Evolutionary conservation across 768 basidiomycete species (phyloP).

Genomic region (Xanthoconium purpureum): DNA sequence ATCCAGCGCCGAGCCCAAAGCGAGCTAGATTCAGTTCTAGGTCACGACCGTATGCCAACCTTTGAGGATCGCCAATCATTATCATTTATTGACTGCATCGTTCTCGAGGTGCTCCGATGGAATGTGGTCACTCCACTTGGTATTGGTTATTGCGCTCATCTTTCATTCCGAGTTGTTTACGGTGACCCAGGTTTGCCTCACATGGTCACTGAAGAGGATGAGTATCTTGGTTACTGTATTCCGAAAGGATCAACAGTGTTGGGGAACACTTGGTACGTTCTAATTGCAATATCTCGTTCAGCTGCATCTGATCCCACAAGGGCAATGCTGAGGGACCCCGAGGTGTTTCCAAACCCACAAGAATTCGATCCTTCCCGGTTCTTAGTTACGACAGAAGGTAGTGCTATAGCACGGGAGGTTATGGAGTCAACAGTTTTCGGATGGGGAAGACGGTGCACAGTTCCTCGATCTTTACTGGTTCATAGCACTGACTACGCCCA

Average conservation of each 20-base stretch:
- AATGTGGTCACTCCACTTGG: conserved; percentile 12
- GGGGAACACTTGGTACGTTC: background rate
- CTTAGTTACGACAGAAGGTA: background rate
- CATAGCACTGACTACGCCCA: background rate
- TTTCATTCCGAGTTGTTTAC: background rate
- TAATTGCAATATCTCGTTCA: conserved; percentile 1
- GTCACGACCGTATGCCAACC: conserved; percentile 6
- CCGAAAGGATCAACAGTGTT: background rate
- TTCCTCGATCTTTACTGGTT: background rate
- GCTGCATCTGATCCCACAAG: conserved; percentile 2
- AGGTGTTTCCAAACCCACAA: conserved; percentile 19
- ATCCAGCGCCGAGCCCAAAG: conserved; percentile 12
- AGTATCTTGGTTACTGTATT: conserved; percentile 24
- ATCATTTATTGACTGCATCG: conserved; percentile 13
- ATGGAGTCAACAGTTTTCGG: background rate
- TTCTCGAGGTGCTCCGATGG: conserved; percentile 12
- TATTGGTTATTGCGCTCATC: background rate
- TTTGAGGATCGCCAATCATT: conserved; percentile 14
- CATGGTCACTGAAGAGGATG: conserved; percentile 34
- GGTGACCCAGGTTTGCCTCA: conserved; percentile 28
- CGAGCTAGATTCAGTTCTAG: conserved; percentile 13
- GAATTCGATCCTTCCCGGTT: conserved; percentile 21
- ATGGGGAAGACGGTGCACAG: conserved; percentile 1
- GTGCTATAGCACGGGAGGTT: background rate
- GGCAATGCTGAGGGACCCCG: conserved; percentile 20